Percentiles rank a stretch among this genome's conserved stretches.
Evolutionary conservation across 2,329 filamentous ascomycete species (phyloP).

Genomic region (Stromatinia cepivora): DNA sequence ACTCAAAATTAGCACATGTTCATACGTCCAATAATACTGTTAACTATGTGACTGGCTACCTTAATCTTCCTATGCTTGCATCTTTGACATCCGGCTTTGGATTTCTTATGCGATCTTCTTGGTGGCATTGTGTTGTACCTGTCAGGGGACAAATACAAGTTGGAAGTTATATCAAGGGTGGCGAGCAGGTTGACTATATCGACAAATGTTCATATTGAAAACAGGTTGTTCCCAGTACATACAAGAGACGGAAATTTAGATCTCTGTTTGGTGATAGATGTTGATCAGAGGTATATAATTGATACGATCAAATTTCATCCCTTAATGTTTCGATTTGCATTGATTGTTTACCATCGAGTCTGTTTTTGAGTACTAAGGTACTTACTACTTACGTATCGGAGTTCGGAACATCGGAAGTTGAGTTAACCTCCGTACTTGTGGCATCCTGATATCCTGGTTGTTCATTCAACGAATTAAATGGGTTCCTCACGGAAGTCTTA

Average conservation of each 20-base stretch:
- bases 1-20: constrained; percentile 11
- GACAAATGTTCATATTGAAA: constrained; percentile 5
- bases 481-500: not conserved
- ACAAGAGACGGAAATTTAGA: not conserved
- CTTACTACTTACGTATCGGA: not conserved
- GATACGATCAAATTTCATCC: not conserved
- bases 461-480: not conserved
- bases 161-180: not conserved
- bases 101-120: constrained; percentile 69
- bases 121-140: constrained; percentile 55
- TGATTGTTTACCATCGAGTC: constrained; percentile 6
- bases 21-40: not conserved
- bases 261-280: not conserved
- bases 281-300: not conserved
- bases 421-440: not conserved
- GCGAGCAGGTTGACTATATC: not conserved
- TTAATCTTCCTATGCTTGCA: constrained; percentile 72
- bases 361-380: not conserved
- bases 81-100: constrained; percentile 62
- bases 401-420: not conserved
- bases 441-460: not conserved
- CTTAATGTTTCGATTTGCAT: not conserved
- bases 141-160: not conserved
- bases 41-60: constrained; percentile 44
- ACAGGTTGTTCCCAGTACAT: not conserved